Percentiles rank a stretch among this genome's conserved stretches.
Conservation (phyloP, 331 rosid species). For the Acacia concinna region DNA sequence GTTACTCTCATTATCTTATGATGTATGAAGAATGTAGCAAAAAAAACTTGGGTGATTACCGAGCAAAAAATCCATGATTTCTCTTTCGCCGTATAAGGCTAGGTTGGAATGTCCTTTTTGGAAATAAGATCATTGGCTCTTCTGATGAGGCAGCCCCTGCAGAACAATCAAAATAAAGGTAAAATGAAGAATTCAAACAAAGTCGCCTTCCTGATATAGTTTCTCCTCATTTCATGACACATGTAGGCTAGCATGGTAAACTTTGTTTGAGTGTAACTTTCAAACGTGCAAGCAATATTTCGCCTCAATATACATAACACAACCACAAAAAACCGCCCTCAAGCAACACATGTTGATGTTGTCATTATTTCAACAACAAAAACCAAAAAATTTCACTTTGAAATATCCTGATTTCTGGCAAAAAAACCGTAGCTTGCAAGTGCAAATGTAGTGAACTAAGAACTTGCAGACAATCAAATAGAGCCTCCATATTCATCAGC, state of each 20-base stretch:
- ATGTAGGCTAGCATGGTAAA: not conserved
- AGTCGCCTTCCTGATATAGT: slow-evolving; percentile 16
- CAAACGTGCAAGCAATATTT: not conserved
- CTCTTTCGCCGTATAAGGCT: slow-evolving; percentile 79
- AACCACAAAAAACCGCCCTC: slow-evolving; percentile 5
- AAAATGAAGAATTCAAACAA: not conserved
- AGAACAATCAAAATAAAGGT: not conserved
- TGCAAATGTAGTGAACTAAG: not conserved
- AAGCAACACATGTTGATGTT: not conserved
- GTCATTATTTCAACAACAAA: not conserved
- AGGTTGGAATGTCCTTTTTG: slow-evolving; percentile 92
- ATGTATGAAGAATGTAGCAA: slow-evolving; percentile 14
- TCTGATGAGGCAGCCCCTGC: slow-evolving; percentile 60
- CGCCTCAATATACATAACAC: not conserved
- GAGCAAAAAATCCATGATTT: slow-evolving; percentile 90
- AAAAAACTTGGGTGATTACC: slow-evolving; percentile 46
- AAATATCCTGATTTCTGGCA: not conserved
- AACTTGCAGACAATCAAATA: not conserved
- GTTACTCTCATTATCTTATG: not conserved
- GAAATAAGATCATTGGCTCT: slow-evolving; percentile 80
- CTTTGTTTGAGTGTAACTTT: not conserved
- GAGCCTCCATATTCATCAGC: not conserved
- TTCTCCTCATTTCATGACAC: not conserved
- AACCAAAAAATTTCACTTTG: not conserved
- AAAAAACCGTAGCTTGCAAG: not conserved